Percentiles rank a stretch among this genome's conserved stretches.
Evolutionary conservation across 805 yeast genomes (phyloP).

Genomic region (Ogataea kodamae): DNA sequence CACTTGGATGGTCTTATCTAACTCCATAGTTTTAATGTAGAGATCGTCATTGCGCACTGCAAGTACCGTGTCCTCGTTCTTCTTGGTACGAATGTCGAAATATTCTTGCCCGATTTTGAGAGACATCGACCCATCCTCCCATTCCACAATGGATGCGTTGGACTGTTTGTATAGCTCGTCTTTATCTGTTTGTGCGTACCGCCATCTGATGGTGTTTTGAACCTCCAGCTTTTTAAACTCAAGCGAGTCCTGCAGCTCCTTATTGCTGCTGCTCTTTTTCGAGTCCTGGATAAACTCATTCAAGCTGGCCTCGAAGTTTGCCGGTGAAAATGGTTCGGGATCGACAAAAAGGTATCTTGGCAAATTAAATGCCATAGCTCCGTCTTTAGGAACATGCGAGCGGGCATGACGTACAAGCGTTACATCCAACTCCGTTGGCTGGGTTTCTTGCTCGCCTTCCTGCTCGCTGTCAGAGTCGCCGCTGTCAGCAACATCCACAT

Average conservation of each 20-base stretch:
- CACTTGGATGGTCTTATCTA: slow-evolving; percentile 65
- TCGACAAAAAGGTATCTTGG: slow-evolving; percentile 84
- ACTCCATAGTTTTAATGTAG: slow-evolving; percentile 61
- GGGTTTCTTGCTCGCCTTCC: slow-evolving; percentile 32
- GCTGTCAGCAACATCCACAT: slow-evolving; percentile 22
- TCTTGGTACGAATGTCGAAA: slow-evolving; percentile 69
- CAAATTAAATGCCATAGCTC: slow-evolving; percentile 49
- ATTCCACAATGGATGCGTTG: slow-evolving; percentile 83
- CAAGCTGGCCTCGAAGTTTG: slow-evolving; percentile 46
- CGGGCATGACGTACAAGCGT: slow-evolving; percentile 51
- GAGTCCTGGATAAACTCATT: slow-evolving; percentile 38
- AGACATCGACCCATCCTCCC: slow-evolving; percentile 92
- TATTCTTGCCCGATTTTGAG: slow-evolving; percentile 83
- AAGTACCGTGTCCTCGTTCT: slow-evolving; percentile 66
- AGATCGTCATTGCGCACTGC: slow-evolving; percentile 71
- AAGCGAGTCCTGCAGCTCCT: slow-evolving; percentile 49
- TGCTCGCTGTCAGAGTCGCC: slow-evolving; percentile 36
- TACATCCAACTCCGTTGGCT: slow-evolving; percentile 34
- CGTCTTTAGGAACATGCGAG: slow-evolving; percentile 37
- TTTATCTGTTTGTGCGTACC: slow-evolving; percentile 72
- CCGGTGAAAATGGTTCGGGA: slow-evolving; percentile 82
- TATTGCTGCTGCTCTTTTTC: slow-evolving; percentile 39
- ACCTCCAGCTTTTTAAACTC: slow-evolving; percentile 32
- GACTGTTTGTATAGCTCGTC: slow-evolving; percentile 79
- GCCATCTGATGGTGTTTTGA: slow-evolving; percentile 85